phyloP scores from a whole-genome alignment of 108 stramenopile genomes.

The Hondaea fermentalgiana region DNA sequence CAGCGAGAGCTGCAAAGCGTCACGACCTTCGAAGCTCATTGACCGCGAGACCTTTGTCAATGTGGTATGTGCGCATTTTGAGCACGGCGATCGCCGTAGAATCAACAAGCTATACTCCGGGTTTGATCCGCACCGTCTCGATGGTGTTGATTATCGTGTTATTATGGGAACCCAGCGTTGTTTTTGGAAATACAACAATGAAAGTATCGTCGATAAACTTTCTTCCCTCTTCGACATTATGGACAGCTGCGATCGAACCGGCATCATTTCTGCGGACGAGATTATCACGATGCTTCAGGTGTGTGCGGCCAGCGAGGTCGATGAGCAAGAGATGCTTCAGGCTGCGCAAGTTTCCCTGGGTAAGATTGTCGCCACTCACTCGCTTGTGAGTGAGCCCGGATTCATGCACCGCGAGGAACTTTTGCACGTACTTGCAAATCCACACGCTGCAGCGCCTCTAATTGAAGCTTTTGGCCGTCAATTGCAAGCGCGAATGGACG shows the following conservation, averaged over 20 bases:
- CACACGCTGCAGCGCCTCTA: background rate
- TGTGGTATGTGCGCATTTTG: background rate
- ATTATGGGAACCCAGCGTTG: background rate
- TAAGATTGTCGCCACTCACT: background rate
- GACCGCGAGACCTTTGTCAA: conserved; percentile 4
- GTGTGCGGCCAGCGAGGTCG: background rate
- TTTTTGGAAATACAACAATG: background rate
- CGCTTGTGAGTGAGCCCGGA: background rate
- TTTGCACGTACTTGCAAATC: background rate
- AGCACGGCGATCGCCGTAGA: background rate
- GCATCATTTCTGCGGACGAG: background rate
- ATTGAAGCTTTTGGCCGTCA: background rate
- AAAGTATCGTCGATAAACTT: background rate
- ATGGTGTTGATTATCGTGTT: background rate
- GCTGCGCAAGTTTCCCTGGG: background rate
- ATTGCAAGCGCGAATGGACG: background rate
- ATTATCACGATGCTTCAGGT: background rate
- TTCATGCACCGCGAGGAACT: background rate
- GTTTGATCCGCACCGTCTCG: background rate
- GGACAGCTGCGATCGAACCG: background rate
- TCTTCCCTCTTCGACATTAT: background rate
- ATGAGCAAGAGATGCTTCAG: background rate
- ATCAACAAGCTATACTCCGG: conserved; percentile 6
- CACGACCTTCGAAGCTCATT: background rate
- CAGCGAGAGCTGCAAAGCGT: too few species aligned